These are phyloP conservation scores for Vaccinium darrowii DNA, from an alignment of 148 eudicot genomes.

Conservation along the genomic window DNA sequence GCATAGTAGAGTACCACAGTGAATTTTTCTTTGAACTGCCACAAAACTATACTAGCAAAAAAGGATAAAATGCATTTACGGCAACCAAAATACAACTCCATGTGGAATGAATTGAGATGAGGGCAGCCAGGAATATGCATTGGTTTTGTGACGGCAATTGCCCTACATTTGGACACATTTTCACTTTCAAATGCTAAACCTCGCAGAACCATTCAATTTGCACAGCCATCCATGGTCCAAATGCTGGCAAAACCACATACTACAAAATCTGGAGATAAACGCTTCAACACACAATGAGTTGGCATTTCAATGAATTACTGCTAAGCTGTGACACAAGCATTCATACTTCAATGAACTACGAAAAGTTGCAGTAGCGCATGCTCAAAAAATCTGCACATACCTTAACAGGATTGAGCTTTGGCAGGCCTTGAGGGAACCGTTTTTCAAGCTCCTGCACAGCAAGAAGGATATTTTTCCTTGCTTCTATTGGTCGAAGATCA, in stretches of 20 bases:
- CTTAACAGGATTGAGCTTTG: slow-evolving; percentile 95
- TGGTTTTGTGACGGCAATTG: background rate
- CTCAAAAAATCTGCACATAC: slow-evolving; percentile 28
- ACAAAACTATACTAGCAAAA: background rate
- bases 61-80: background rate
- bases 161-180: background rate
- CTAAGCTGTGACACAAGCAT: background rate
- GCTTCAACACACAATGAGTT: background rate
- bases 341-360: too few species aligned
- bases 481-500: slow-evolving; percentile 88
- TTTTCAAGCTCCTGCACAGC: slow-evolving; percentile 85
- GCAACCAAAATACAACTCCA: background rate
- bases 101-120: background rate
- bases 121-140: background rate
- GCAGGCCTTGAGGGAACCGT: slow-evolving; percentile 91
- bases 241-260: background rate
- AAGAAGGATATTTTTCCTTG: slow-evolving; percentile 80
- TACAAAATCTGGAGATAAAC: background rate
- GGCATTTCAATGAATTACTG: background rate
- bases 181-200: slow-evolving; percentile 9
- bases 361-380: background rate
- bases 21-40: background rate
- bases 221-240: background rate
- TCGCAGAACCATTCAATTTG: background rate
- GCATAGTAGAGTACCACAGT: background rate